Base-by-base conservation (phyloP, 495 filamentous ascomycete genomes). In the Recurvomyces mirabilis region DNA sequence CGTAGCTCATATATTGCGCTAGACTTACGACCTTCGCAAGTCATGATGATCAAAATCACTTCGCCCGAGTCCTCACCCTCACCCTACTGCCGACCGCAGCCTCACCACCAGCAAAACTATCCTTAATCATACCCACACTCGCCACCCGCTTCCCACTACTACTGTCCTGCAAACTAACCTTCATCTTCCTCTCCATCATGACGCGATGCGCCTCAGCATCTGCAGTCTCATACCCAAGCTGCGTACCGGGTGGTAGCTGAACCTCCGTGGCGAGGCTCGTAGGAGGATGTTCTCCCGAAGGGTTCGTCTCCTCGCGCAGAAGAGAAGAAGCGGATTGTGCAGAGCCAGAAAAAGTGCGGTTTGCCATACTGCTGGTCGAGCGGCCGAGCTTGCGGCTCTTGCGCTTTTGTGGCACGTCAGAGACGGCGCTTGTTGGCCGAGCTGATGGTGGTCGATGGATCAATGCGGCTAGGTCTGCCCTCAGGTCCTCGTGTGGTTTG, bases 171-270 rank as follows among this genome's bases (percentile, higher is more conserved):
- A 49, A n/a, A 5, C 14, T 30, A 4, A 44, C 26, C 15, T 41
- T 33, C 51, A 54, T 40, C 35, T 17, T 5, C 46, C 46, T 49
- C 25, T 43, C 38, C 46, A 54, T 54, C 33, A 32, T 9, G 12
- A 17, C 2, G 15, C 46, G 32, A 38, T 49, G 39, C 34, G 18
- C 25, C 22, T 49, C 51, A n/a, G 39, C 41, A 6, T 54, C 51
- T 7, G 41, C 24, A 5, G 46, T 45, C 37, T 49, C 51, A 20
- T 54, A 54, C 1, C 51, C 51, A n/a, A 54, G 40, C 51, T 54
- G 51, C 40, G 51, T 54, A 19, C 46, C 17, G 1, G 35, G 25
- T 25, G 51, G 51, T 19, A 21, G 37, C 23, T 15, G 26, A n/a
- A 7, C 7, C 26, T 23, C 29, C 18, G 29, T 12, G 13, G 23